Evolutionary conservation across 768 basidiomycete genomes (phyloP).

Genomic region (Tylopilus subfusipes): DNA sequence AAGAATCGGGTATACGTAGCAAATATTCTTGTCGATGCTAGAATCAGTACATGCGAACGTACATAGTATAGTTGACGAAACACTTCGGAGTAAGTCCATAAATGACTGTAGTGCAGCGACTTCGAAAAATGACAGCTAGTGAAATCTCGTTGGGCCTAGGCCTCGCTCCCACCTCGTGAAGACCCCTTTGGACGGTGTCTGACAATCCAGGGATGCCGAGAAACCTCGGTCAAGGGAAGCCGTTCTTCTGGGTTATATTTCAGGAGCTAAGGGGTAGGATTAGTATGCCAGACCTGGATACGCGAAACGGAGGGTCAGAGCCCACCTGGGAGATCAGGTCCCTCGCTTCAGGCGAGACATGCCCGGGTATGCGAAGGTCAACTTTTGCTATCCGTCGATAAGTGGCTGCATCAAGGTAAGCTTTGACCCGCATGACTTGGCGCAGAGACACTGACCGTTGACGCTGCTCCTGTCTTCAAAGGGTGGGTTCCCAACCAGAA

Average conservation of each 20-base stretch:
- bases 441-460: constrained; percentile 50
- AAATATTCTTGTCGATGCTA: background rate
- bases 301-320: background rate
- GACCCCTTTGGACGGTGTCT: constrained; percentile 55
- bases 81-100: background rate
- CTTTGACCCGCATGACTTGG: background rate
- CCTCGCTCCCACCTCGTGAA: constrained; percentile 27
- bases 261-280: constrained; percentile 56
- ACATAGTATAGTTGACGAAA: constrained; percentile 13
- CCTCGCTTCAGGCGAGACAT: constrained; percentile 42
- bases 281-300: constrained; percentile 8
- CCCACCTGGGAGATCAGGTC: constrained; percentile 44
- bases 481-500: constrained; percentile 76
- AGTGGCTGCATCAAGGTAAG: constrained; percentile 53
- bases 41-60: constrained; percentile 13
- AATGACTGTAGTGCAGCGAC: background rate
- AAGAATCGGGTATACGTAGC: background rate
- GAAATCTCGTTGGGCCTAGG: constrained; percentile 4
- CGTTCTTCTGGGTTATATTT: constrained; percentile 78
- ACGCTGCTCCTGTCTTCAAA: constrained; percentile 85
- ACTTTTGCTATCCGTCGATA: constrained; percentile 86
- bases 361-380: constrained; percentile 56
- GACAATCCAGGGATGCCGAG: constrained; percentile 84
- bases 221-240: constrained; percentile 68
- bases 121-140: background rate